A percentile compares a stretch with the other conserved stretches of the same genome.
These are phyloP conservation scores for Saururus chinensis DNA, from an alignment of 164 flowering plant genomes.

Conservation along the genomic window DNA sequence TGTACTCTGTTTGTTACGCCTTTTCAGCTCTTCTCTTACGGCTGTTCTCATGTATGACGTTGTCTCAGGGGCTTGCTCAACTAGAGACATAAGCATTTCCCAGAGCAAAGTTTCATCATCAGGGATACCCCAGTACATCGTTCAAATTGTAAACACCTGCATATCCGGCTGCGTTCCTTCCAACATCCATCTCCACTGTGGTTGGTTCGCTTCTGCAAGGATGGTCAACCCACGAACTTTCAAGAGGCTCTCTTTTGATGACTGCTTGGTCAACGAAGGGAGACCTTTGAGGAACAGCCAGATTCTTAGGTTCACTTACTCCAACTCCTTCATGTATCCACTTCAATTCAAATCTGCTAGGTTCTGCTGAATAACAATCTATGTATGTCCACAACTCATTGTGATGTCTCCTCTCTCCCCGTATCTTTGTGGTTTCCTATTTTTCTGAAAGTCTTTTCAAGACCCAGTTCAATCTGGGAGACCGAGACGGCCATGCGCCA, in stretches of 20 bases:
- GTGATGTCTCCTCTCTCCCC: not conserved
- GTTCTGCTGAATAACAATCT: conserved; percentile 21
- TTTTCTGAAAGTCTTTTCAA: not conserved
- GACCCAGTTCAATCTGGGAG: not conserved
- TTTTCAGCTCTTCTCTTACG: no score
- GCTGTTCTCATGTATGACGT: no score
- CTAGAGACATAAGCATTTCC: conserved; percentile 54
- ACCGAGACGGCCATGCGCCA: not conserved
- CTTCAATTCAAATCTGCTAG: conserved; percentile 49
- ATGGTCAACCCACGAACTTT: conserved; percentile 44
- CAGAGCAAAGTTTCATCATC: conserved; percentile 40
- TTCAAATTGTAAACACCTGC: conserved; percentile 55
- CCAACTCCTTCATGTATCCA: conserved; percentile 60
- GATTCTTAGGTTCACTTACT: conserved; percentile 43
- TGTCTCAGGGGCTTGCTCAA: conserved; percentile 30
- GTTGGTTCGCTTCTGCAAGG: conserved; percentile 64
- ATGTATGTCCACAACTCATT: no score
- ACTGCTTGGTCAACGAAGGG: conserved; percentile 58
- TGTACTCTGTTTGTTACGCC: no score
- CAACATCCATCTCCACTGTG: conserved; percentile 56
- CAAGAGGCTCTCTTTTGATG: conserved; percentile 54
- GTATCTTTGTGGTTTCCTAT: not conserved
- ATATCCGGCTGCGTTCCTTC: conserved; percentile 40
- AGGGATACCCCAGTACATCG: conserved; percentile 54
- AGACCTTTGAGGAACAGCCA: conserved; percentile 34